Base-by-base conservation (phyloP, 2,329 filamentous ascomycete genomes). In the Sclerotinia glacialis region DNA sequence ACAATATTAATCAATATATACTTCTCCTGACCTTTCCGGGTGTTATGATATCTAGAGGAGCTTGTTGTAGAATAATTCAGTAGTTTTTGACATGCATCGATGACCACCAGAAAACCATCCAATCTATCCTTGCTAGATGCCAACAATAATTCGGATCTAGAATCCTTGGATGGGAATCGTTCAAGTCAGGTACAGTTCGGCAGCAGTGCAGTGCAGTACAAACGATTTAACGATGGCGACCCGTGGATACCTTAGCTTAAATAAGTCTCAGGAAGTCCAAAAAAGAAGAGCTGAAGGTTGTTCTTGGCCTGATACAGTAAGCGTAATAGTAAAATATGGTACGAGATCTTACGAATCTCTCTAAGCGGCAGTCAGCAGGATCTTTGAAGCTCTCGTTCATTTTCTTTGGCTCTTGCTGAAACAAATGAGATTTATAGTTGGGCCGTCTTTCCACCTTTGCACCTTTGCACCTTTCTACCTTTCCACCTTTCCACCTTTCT, bases 281-380 rank as follows among this genome's bases (percentile, higher is more conserved):
- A 21, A 34, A 23, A 55, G 49, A 55, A 58, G 40, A 59, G 63
- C 63, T 65, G 63, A 59, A 59, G 63, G 52, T 53, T 50, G 42
- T 65, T 59, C 42, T 50, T 65, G 52, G 53, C 63, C 53, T n/a
- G 63, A 50, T 58, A 65, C 52, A 50, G 63, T 59, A 65, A 65
- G 63, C 63, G 44, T 40, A 42, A 50, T 47, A 23, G n/a, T 49
- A n/a, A 40, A 65, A 42, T 59, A 31, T 12, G 31, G 53, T 65
- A 42, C 53, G 53, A 56, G 54, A 47, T 59, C 53, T 65, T n/a
- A 59, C 52, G 44, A 18, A n/a, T 61, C 34, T 49, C 40, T 44
- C 37, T 18, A 61, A 42, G 14, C 49, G 58, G 31, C 58, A 37
- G 58, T 49, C 58, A 40, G 44, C 44, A 37, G 44, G 44, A 50